Evolutionary conservation across 305 asterid genomes (phyloP).

Genomic region (Caryopteris hybrid): DNA sequence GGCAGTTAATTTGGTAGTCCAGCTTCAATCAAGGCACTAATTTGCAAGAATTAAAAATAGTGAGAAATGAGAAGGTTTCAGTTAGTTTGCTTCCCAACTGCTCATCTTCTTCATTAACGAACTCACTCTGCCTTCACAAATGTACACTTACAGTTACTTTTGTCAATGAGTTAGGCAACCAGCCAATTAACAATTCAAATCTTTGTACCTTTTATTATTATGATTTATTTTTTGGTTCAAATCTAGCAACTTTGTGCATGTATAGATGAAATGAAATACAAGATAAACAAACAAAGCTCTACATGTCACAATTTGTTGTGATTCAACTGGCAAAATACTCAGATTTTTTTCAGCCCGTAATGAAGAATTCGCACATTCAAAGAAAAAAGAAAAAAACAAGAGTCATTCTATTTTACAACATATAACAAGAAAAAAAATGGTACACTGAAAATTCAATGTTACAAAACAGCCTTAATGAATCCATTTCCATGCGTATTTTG

Average conservation of each 20-base stretch:
- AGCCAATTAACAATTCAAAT: conserved; percentile 23
- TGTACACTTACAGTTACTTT: neutral
- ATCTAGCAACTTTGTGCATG: too few relatives aligned
- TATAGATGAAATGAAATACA: too few relatives aligned
- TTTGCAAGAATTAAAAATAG: neutral
- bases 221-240: too few relatives aligned
- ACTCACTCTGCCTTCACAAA: neutral
- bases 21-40: conserved; percentile 40
- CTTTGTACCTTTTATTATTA: too few relatives aligned
- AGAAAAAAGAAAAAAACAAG: too few relatives aligned
- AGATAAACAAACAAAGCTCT: too few relatives aligned
- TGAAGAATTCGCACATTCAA: neutral
- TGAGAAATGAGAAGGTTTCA: neutral
- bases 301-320: too few relatives aligned
- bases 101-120: conserved; percentile 12
- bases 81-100: conserved; percentile 20
- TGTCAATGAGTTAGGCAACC: conserved; percentile 23
- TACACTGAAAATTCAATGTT: conserved; percentile 22
- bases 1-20: conserved; percentile 12
- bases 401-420: conserved; percentile 22
- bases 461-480: conserved; percentile 21
- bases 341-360: too few relatives aligned
- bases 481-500: conserved; percentile 22
- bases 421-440: conserved; percentile 19
- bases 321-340: too few relatives aligned